Evolutionary conservation across 176 grass and related monocot species (phyloP), one percentile per base, ranked within the genome.

Genomic region (Aegilops umbellulata): DNA sequence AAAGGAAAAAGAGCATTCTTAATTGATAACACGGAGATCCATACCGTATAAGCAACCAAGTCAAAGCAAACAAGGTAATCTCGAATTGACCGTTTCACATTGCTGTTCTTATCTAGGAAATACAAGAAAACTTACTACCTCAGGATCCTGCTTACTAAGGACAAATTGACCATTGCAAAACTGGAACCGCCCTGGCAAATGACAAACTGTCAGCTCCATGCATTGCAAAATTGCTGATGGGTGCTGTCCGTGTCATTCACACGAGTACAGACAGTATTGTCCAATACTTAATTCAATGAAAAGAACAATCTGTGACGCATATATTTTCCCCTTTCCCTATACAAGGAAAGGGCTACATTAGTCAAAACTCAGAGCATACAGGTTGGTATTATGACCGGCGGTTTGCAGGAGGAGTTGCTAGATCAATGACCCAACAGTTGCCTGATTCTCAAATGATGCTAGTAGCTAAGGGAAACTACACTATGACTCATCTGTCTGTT

Each of bases 341-440:
- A 5, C 36, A 87, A 31, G 7, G 60, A 46, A 80, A 64, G 47
- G 8, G 9, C 10, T 65, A 58, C 6, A 65, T 20, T 31, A 76
- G 46, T 85, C 7, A 47, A 86, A 46, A 46, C 44, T 46, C 44
- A 47, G 13, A 47, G 81, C 32, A n/a, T n/a, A n/a, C n/a, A n/a
- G n/a, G n/a, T n/a, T n/a, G n/a, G n/a, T n/a, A n/a, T n/a, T n/a
- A n/a, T n/a, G n/a, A n/a, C n/a, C n/a, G n/a, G n/a, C n/a, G n/a
- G n/a, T 74, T 25, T 26, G 6, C 39, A 74, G 41, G n/a, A 76
- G 93, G 95, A 87, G 93, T 84, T 78, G 96, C 93, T 39, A 94
- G 74, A 92, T 95, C 88, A 76, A 95, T 86, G 44, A 41, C 38
- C 38, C 38, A 41, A 41, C 38, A 0, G 38, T 41, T 41, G 9